Conservation (phyloP, 495 filamentous ascomycete species). For the Thozetella sp. region DNA sequence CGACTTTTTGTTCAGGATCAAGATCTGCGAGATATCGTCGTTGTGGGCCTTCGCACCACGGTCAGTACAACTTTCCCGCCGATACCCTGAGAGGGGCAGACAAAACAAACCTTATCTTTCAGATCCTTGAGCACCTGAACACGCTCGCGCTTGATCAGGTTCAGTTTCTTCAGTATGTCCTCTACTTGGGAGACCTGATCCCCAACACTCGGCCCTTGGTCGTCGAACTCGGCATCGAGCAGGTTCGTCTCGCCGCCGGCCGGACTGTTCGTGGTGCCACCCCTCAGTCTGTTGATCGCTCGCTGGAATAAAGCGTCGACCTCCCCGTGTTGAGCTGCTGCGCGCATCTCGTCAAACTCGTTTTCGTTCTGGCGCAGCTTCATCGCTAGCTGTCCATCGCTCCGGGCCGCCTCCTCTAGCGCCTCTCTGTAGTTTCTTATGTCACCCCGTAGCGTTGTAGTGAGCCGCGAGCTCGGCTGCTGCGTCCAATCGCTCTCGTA, state of each 20-base stretch:
- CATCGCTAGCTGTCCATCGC: conserved; percentile 81
- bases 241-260: conserved; percentile 71
- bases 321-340: conserved; percentile 85
- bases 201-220: conserved; percentile 74
- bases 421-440: conserved; percentile 85
- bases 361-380: conserved; percentile 82
- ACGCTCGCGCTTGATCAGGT: conserved; percentile 87
- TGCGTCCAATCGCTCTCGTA: conserved; percentile 97
- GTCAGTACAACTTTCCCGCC: conserved; percentile 22
- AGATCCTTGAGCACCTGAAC: conserved; percentile 92
- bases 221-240: conserved; percentile 88
- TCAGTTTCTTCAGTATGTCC: conserved; percentile 87
- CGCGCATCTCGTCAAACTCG: conserved; percentile 95
- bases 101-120: conserved; percentile 81
- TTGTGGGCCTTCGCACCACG: conserved; percentile 71
- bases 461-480: conserved; percentile 89
- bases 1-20: conserved; percentile 96
- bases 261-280: conserved; percentile 60
- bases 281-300: conserved; percentile 68
- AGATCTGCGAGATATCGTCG: conserved; percentile 94
- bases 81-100: neutral
- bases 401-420: conserved; percentile 84
- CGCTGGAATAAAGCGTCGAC: conserved; percentile 87
- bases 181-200: conserved; percentile 91
- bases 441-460: conserved; percentile 82